Percentiles rank a stretch among this genome's conserved stretches.
Conservation (phyloP, 305 asterid genomes). For the Fraxinus sp. region DNA sequence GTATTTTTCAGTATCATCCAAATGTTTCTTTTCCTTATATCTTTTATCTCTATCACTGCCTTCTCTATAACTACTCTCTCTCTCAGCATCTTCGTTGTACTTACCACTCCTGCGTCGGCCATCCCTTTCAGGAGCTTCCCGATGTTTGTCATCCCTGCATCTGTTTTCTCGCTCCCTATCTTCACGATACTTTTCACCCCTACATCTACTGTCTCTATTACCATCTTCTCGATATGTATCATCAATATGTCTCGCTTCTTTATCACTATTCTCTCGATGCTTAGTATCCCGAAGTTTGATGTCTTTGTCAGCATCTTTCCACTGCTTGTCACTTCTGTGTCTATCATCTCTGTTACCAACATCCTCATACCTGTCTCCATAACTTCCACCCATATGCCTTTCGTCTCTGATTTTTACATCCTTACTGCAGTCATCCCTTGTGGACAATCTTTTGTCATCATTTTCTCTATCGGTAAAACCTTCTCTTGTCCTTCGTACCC, state of each 20-base stretch:
- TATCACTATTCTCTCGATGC: slow-evolving; percentile 59
- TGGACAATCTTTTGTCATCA: slow-evolving; percentile 52
- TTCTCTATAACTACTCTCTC: slow-evolving; percentile 35
- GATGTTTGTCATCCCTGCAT: slow-evolving; percentile 62
- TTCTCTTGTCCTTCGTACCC: slow-evolving; percentile 55
- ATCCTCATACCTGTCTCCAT: slow-evolving; percentile 52
- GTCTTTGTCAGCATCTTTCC: slow-evolving; percentile 63
- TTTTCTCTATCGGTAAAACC: slow-evolving; percentile 63
- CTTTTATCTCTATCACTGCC: slow-evolving; percentile 40
- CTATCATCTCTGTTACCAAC: slow-evolving; percentile 52
- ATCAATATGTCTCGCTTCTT: slow-evolving; percentile 56
- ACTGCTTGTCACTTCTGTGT: slow-evolving; percentile 57
- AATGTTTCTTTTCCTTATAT: slow-evolving; percentile 58
- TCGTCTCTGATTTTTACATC: slow-evolving; percentile 66
- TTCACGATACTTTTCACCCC: slow-evolving; percentile 60
- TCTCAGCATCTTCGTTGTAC: slow-evolving; percentile 30
- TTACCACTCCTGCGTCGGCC: slow-evolving; percentile 27
- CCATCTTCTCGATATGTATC: slow-evolving; percentile 61
- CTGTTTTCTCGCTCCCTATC: slow-evolving; percentile 64
- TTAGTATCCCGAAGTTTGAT: slow-evolving; percentile 50
- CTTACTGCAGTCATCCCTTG: slow-evolving; percentile 61
- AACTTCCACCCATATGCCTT: slow-evolving; percentile 55
- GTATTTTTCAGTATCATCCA: slow-evolving; percentile 61
- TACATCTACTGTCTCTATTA: slow-evolving; percentile 55
- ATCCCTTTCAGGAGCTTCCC: slow-evolving; percentile 52